phyloP scores from a whole-genome alignment of 1,284 basidiomycete species.

The Mycosarcoma mackinlayi region DNA sequence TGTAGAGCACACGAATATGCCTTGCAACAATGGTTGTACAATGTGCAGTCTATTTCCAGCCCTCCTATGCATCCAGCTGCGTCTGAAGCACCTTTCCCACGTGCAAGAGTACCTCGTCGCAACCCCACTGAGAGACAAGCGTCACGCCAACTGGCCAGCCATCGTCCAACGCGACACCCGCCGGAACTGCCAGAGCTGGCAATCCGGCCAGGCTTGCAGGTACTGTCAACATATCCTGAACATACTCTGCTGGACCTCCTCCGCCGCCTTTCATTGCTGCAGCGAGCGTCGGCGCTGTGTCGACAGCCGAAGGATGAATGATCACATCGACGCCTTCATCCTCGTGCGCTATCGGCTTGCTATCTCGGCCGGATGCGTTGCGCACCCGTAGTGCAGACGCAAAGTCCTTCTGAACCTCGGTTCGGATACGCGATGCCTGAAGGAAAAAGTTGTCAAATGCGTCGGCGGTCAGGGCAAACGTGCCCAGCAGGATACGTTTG shows the following conservation, averaged over 20 bases:
- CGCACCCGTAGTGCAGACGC: slow-evolving; percentile 76
- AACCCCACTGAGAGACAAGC: slow-evolving; percentile 89
- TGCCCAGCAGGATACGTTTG: slow-evolving; percentile 88
- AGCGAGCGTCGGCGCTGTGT: slow-evolving; percentile 55
- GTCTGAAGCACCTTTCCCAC: slow-evolving; percentile 73
- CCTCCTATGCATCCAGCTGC: slow-evolving; percentile 9
- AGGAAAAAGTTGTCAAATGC: slow-evolving; percentile 97
- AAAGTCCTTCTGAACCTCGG: slow-evolving; percentile 80
- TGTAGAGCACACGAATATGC: slow-evolving; percentile 2
- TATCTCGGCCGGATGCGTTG: slow-evolving; percentile 60
- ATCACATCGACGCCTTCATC: slow-evolving; percentile 77
- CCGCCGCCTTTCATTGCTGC: slow-evolving; percentile 2
- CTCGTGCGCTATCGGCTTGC: background rate
- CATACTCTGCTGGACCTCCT: slow-evolving; percentile 72
- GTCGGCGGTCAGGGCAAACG: slow-evolving; percentile 89
- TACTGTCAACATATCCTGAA: slow-evolving; percentile 91
- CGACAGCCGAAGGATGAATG: slow-evolving; percentile 75
- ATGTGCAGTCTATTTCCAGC: background rate
- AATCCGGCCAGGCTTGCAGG: slow-evolving; percentile 90
- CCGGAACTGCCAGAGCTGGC: slow-evolving; percentile 83
- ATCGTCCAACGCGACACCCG: slow-evolving; percentile 62
- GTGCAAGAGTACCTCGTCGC: slow-evolving; percentile 76
- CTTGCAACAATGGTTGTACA: background rate
- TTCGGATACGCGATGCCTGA: slow-evolving; percentile 85
- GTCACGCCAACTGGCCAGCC: slow-evolving; percentile 86